phyloP scores from a whole-genome alignment of 1,284 basidiomycete genomes.

The Boletus austroedulis region DNA sequence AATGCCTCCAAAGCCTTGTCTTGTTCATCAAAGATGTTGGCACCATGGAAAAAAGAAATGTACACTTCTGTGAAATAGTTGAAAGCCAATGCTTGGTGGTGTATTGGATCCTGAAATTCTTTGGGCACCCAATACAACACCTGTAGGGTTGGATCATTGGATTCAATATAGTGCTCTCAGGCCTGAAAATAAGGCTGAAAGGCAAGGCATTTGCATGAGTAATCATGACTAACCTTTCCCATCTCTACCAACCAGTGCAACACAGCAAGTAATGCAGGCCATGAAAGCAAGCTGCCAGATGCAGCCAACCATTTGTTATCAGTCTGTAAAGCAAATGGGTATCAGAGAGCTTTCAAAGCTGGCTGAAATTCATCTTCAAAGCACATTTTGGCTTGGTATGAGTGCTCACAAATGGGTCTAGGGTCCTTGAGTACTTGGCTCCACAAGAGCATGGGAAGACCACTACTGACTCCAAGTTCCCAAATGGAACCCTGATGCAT shows the following conservation, averaged over 20 bases:
- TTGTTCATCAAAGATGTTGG: conserved; percentile 70
- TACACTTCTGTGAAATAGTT: conserved; percentile 74
- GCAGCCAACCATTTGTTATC: conserved; percentile 83
- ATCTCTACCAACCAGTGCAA: conserved; percentile 86
- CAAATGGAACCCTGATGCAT: conserved; percentile 67
- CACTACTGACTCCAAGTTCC: conserved; percentile 48
- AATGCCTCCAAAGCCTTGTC: conserved; percentile 66
- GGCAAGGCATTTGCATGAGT: neutral
- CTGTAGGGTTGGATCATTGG: conserved; percentile 65
- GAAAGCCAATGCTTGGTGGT: conserved; percentile 73
- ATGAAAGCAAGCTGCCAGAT: conserved; percentile 80
- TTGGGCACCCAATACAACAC: conserved; percentile 58
- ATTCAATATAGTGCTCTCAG: conserved; percentile 54
- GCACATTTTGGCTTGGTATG: conserved; percentile 62
- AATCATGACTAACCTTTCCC: conserved; percentile 56
- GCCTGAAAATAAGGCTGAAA: no score
- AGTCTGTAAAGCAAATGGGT: conserved; percentile 71
- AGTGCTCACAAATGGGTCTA: conserved; percentile 69
- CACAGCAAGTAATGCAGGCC: conserved; percentile 79
- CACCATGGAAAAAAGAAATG: conserved; percentile 64
- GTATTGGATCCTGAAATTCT: conserved; percentile 68
- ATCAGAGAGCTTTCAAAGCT: conserved; percentile 69
- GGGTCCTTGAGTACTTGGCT: conserved; percentile 62
- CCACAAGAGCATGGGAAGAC: conserved; percentile 46
- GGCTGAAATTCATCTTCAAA: conserved; percentile 82